A percentile compares a stretch with the other conserved stretches of the same genome.
phyloP scores from a whole-genome alignment of 257 asterid species.

The Osmanthus fragrans region DNA sequence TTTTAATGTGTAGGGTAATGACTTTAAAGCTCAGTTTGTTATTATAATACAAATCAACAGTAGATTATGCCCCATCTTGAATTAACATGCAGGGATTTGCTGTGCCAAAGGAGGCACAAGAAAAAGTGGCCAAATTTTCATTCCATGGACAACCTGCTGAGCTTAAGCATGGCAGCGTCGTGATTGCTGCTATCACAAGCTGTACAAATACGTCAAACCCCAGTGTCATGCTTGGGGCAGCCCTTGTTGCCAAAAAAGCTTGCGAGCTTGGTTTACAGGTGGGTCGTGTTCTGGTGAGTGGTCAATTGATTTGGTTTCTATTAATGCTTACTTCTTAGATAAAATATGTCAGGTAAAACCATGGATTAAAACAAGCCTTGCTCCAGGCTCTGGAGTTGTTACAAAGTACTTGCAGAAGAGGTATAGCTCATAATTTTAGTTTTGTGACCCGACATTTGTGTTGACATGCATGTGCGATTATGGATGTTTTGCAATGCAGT shows the following conservation, averaged over 20 bases:
- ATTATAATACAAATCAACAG: constrained; percentile 4
- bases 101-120: constrained; percentile 84
- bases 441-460: constrained; percentile 8
- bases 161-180: constrained; percentile 94
- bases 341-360: constrained; percentile 74
- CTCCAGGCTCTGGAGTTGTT: constrained; percentile 96
- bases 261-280: constrained; percentile 88
- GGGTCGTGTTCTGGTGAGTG: constrained; percentile 9
- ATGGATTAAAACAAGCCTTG: constrained; percentile 98
- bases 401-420: constrained; percentile 79
- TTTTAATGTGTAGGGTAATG: neutral
- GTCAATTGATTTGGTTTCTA: constrained; percentile 15
- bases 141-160: constrained; percentile 88
- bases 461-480: neutral
- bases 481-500: constrained; percentile 45
- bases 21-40: constrained; percentile 5
- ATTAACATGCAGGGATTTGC: constrained; percentile 70
- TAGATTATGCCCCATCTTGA: constrained; percentile 4
- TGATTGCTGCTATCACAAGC: constrained; percentile 95
- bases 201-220: constrained; percentile 98
- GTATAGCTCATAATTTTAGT: constrained; percentile 37
- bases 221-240: constrained; percentile 98
- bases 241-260: constrained; percentile 90
- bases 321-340: constrained; percentile 21
- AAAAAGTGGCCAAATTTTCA: constrained; percentile 71